Percentiles rank a stretch among this genome's conserved stretches.
Evolutionary conservation across 805 yeast genomes (phyloP).

Genomic region (Clavispora asparagi): DNA sequence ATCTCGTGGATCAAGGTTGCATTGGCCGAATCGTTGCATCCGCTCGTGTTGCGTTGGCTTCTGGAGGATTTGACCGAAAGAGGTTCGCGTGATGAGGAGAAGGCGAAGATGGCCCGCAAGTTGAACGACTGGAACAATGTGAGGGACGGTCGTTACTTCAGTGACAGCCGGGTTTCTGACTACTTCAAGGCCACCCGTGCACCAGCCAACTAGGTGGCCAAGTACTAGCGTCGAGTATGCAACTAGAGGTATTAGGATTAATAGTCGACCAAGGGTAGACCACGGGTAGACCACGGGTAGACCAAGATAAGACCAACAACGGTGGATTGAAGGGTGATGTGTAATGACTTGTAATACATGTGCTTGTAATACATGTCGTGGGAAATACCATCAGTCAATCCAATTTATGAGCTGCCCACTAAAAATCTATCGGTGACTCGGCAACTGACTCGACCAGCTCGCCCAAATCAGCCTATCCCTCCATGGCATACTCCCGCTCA

Average conservation of each 20-base stretch:
- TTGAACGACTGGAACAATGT: constrained; percentile 52
- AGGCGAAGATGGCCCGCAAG: constrained; percentile 35
- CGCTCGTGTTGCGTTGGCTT: constrained; percentile 69
- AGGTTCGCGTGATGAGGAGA: constrained; percentile 49
- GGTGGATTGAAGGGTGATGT: no score
- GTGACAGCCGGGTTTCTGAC: constrained; percentile 36
- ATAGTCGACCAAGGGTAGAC: no score
- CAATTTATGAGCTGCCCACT: no score
- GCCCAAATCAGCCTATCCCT: neutral
- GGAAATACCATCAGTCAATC: no score
- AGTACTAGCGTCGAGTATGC: no score
- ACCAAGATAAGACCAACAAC: no score
- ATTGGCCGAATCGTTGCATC: constrained; percentile 56
- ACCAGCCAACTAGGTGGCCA: neutral
- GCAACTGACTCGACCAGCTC: no score
- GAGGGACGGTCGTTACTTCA: constrained; percentile 33
- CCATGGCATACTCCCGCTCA: constrained; percentile 20
- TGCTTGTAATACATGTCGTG: no score
- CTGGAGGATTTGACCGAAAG: constrained; percentile 45
- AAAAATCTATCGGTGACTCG: no score
- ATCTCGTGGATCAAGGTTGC: constrained; percentile 30
- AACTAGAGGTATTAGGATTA: no score
- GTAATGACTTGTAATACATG: no score
- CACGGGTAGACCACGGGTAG: no score
- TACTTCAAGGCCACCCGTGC: constrained; percentile 50